Percentiles rank a stretch among this genome's conserved stretches.
These are phyloP conservation scores for Cryphonectria nitschkei DNA, from an alignment of 2,329 filamentous ascomycete genomes.

Conservation along the genomic window DNA sequence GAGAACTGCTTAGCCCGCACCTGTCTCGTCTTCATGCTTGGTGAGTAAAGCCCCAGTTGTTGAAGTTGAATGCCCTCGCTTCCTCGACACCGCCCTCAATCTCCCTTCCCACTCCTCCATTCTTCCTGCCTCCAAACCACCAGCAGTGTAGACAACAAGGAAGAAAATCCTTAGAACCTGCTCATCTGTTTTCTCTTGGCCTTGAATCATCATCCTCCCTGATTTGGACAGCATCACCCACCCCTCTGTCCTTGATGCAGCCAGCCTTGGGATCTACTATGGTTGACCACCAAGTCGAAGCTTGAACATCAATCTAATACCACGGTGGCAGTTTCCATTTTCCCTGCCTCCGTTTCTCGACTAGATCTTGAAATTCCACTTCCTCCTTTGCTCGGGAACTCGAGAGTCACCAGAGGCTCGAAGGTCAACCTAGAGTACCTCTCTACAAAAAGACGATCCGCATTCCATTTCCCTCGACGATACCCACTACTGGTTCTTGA, in stretches of 20 bases:
- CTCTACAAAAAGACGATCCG: conserved; percentile 16
- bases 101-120: background rate
- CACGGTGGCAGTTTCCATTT: conserved; percentile 12
- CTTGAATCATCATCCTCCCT: conserved; percentile 16
- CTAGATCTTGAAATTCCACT: background rate
- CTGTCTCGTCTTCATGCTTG: background rate
- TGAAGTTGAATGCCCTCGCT: conserved; percentile 3
- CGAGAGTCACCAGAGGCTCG: background rate
- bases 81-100: background rate
- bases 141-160: background rate
- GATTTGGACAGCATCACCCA: conserved; percentile 8
- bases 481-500: conserved; percentile 28
- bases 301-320: conserved; percentile 18
- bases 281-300: background rate
- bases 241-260: conserved; percentile 10
- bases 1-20: background rate
- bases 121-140: background rate
- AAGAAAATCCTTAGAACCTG: background rate
- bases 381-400: conserved; percentile 10
- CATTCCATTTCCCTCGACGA: conserved; percentile 19
- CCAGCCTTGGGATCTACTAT: conserved; percentile 1
- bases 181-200: background rate
- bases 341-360: conserved; percentile 9
- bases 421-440: conserved; percentile 15
- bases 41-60: conserved; percentile 3